These are phyloP conservation scores for Daucus carota DNA, from an alignment of 129 eudicot genomes.

Conservation along the genomic window DNA sequence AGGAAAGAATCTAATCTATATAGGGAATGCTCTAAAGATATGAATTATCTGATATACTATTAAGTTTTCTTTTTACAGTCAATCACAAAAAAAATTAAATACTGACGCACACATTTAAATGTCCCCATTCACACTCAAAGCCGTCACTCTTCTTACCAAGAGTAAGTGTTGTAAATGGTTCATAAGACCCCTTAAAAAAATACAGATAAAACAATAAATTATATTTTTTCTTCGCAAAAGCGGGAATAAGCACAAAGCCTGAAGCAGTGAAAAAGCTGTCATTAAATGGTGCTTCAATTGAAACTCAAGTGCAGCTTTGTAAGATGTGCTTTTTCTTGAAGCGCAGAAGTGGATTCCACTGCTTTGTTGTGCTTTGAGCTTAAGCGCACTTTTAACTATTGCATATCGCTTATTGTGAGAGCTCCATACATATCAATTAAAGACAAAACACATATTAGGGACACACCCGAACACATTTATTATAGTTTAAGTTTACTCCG, in stretches of 20 bases:
- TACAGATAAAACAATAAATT: neutral
- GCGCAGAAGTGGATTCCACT: neutral
- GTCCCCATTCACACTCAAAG: no score
- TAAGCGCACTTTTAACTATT: neutral
- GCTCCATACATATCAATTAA: neutral
- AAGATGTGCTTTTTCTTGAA: slow-evolving; percentile 3
- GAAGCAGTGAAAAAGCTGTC: neutral
- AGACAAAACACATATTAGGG: neutral
- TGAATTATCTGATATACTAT: neutral
- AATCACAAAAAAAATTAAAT: neutral
- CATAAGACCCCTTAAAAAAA: neutral
- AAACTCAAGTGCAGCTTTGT: neutral
- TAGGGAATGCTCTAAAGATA: neutral
- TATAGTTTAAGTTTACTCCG: neutral
- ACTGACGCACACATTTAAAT: no score
- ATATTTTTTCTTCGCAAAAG: neutral
- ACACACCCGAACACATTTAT: neutral
- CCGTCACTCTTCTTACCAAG: neutral
- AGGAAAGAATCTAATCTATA: no score
- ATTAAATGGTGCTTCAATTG: neutral
- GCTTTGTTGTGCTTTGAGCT: neutral
- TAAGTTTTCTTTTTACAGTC: neutral
- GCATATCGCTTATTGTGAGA: neutral
- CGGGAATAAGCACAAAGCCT: neutral
- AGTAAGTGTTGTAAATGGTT: neutral